Evolutionary conservation across 768 basidiomycete species (phyloP), one percentile per base, ranked within the genome.

Genomic region (Amanita pallidorosea): DNA sequence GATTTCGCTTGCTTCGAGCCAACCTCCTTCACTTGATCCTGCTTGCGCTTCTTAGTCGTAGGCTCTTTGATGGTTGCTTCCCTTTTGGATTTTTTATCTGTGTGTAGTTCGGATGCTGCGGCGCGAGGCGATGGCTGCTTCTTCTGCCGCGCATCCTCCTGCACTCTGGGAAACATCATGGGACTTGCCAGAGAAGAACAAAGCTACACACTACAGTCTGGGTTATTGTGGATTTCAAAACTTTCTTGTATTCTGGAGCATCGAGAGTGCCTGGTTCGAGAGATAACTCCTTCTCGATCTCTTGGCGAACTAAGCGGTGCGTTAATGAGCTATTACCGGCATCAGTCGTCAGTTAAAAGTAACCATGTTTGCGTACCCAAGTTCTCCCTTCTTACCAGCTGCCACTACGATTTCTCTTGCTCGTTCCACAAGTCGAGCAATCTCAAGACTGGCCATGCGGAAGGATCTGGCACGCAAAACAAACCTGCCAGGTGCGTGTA

Each of bases 211-310:
- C 70, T 58, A 72, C 44, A n/a, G 68, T 67, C 12, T 61, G 62
- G n/a, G 60, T 57, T 23, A 70, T 69, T 3, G 67, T 69, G 8
- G 58, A 53, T 55, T 77, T 81, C 22, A 86, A 59, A 2, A 67
- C 58, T 13, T 56, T 52, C 58, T 73, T 84, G 63, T 73, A 77
- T 44, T 71, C 65, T 17, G 65, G 59, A 23, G 53, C 57, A 25
- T 73, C 70, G 36, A 85, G 61, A 2, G 65, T 58, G 0, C 75
- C 77, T 5, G 63, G 55, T 7, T 70, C 67, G n/a, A 85, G 60
- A 3, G 56, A 52, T 40, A 81, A 67, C 20, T 67, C 56, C 22
- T 65, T 56, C 62, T 83, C 82, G 1, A 84, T 47, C n/a, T 67
- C 58, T 50, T 65, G 61, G 11, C 82, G 74, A 22, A 84, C 67